Evolutionary conservation across 345 rosid species (phyloP).

Genomic region (Clausena lansium): DNA sequence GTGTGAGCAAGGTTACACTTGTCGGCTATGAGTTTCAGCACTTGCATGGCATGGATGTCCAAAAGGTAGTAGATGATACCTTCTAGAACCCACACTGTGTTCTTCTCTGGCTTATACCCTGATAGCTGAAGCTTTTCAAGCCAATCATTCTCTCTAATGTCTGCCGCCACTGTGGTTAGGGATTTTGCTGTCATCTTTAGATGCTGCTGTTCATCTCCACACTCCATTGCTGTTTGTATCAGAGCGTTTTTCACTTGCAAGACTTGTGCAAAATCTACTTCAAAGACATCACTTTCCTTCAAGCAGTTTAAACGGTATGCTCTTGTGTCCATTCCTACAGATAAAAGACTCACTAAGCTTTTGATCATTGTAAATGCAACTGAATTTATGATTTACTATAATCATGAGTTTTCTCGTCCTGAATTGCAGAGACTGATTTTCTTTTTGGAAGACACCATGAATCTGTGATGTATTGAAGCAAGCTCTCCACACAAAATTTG

Average conservation of each 20-base stretch:
- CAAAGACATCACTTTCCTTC: constrained; percentile 67
- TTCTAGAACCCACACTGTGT: constrained; percentile 91
- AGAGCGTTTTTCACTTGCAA: constrained; percentile 63
- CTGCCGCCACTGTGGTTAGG: constrained; percentile 73
- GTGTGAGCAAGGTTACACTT: constrained; percentile 57
- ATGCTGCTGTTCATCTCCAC: constrained; percentile 35
- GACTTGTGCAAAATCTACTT: constrained; percentile 84
- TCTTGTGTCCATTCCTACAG: constrained; percentile 89
- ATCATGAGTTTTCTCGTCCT: not conserved
- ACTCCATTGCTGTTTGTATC: constrained; percentile 54
- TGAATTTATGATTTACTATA: not conserved
- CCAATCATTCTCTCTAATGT: constrained; percentile 71
- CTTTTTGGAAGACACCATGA: not conserved
- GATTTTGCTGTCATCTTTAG: constrained; percentile 64
- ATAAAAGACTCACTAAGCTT: not conserved
- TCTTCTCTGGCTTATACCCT: constrained; percentile 62
- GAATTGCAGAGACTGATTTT: not conserved
- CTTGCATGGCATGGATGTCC: constrained; percentile 80
- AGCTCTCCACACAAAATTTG: not conserved
- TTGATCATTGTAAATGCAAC: not conserved
- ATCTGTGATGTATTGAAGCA: not conserved
- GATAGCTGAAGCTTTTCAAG: constrained; percentile 67
- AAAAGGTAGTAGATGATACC: constrained; percentile 88
- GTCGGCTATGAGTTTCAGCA: constrained; percentile 77
- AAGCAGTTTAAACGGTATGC: constrained; percentile 76